Conservation (phyloP, 164 flowering plant species). For the Vitis cinerea region DNA sequence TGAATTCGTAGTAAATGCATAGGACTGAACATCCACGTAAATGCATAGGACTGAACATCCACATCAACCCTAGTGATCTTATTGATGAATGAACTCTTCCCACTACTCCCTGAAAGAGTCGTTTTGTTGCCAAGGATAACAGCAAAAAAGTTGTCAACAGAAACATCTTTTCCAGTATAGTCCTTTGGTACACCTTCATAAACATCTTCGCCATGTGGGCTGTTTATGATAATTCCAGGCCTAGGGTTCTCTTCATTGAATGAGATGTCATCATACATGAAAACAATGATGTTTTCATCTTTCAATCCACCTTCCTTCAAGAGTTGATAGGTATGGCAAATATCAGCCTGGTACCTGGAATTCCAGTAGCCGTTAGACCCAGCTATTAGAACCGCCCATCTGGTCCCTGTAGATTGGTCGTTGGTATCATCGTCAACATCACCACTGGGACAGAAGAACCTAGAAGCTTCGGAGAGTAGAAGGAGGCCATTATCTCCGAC, state of each 20-base stretch:
- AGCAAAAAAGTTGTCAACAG: constrained; percentile 65
- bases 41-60: constrained; percentile 94
- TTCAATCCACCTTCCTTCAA: constrained; percentile 78
- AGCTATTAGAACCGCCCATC: constrained; percentile 80
- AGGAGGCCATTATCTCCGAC: constrained; percentile 29
- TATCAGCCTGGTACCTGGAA: constrained; percentile 86
- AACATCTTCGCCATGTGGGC: constrained; percentile 74
- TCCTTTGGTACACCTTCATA: constrained; percentile 91
- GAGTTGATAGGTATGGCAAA: constrained; percentile 91
- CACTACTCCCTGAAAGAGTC: constrained; percentile 75
- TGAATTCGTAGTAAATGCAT: constrained; percentile 92
- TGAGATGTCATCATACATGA: constrained; percentile 96
- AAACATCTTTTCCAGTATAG: constrained; percentile 73
- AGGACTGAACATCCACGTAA: constrained; percentile 95
- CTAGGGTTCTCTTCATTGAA: constrained; percentile 66
- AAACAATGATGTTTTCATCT: constrained; percentile 82
- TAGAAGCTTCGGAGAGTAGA: constrained; percentile 43
- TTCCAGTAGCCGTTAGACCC: constrained; percentile 76
- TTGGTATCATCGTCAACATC: constrained; percentile 11
- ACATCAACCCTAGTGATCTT: constrained; percentile 90
- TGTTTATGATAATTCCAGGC: constrained; percentile 77
- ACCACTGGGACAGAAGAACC: constrained; percentile 29
- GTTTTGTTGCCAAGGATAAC: constrained; percentile 79
- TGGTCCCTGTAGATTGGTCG: constrained; percentile 46
- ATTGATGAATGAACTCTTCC: constrained; percentile 90